A percentile compares a stretch with the other conserved stretches of the same genome.
Conservation (phyloP, 2,329 filamentous ascomycete species). For the Colletotrichum sansevieriae region DNA sequence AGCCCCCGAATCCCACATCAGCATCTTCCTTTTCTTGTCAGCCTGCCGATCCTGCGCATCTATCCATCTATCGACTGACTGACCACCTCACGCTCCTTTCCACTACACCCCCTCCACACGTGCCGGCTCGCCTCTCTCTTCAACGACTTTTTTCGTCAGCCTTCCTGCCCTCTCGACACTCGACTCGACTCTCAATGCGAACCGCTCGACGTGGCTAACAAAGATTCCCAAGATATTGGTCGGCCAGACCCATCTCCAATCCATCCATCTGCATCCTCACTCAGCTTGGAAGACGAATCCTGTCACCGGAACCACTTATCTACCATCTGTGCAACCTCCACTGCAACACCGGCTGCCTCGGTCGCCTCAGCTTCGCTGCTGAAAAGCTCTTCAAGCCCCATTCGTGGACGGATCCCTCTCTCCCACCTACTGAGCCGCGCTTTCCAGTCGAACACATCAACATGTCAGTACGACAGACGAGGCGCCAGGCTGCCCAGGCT, state of each 20-base stretch:
- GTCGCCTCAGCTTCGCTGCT: slow-evolving; percentile 27
- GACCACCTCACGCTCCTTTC: slow-evolving; percentile 13
- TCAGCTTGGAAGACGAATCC: slow-evolving; percentile 17
- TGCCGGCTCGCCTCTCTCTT: slow-evolving; percentile 1
- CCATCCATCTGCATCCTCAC: slow-evolving; percentile 15
- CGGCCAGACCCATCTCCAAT: slow-evolving; percentile 7
- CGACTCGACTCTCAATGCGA: background rate
- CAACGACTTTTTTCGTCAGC: background rate
- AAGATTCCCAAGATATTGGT: slow-evolving; percentile 8
- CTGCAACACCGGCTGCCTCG: slow-evolving; percentile 39
- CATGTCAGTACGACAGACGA: slow-evolving; percentile 57
- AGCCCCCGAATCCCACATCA: slow-evolving; percentile 24
- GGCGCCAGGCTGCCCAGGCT: slow-evolving; percentile 54
- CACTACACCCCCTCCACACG: slow-evolving; percentile 6
- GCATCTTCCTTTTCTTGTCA: slow-evolving; percentile 27
- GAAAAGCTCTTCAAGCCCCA: slow-evolving; percentile 38
- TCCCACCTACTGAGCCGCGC: slow-evolving; percentile 6
- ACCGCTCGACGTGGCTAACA: background rate
- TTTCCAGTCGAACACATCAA: slow-evolving; percentile 28
- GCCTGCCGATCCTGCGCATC: background rate
- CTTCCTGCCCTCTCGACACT: background rate
- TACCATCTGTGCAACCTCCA: slow-evolving; percentile 40
- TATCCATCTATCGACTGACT: background rate
- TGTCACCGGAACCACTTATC: slow-evolving; percentile 37
- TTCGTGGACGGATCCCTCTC: slow-evolving; percentile 13